Evolutionary conservation across 208 protist species (phyloP), one percentile per base, ranked within the genome.

Genomic region (Leishmania martiniquensis): DNA sequence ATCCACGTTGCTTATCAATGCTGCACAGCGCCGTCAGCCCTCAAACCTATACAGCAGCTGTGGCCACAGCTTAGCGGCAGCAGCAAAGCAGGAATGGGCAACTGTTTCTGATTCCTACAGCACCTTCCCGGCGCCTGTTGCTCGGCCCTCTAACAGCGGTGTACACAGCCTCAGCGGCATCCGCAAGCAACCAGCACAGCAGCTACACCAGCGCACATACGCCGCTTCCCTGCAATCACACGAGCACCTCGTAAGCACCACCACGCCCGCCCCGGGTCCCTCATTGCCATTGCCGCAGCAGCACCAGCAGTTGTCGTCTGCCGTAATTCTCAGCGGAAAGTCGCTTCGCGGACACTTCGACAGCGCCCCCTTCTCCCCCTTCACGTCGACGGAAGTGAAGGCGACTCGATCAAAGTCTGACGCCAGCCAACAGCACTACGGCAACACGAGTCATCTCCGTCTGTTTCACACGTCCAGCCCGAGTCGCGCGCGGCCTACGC

Each of bases 361-460:
- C 45, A 13, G 66, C 22, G 32, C 9, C n/a, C 45, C 39, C 44
- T 71, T 54, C 66, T 32, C 39, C 5, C 9, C 66, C n/a, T 54
- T 54, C 66, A 54, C n/a, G 39, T 10, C 20, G 42, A 71, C 7
- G 4, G 44, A 71, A 20, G 66, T 22, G 25, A 34, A 12, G 44
- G 2, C 69, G 25, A 47, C 34, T 4, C 13, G 32, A 51, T 29
- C 57, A n/a, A 15, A 12, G 47, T 17, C 69, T 39, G 44, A 55
- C 2, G 17, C 34, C 17, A 73, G 29, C 55, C 69, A 77, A 44
- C 54, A 42, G 69, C 51, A 73, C 15, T 57, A 62, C 51, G 7
- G 32, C 69, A 55, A 34, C 69, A 73, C 13, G 29, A 59, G 69
- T 17, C 25, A 73, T 39, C 69, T 44, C 4, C 57, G 49, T 9